A percentile compares a stretch with the other conserved stretches of the same genome.
Conservation (phyloP, 1,284 basidiomycete genomes). For the Wallemia mellicola region DNA sequence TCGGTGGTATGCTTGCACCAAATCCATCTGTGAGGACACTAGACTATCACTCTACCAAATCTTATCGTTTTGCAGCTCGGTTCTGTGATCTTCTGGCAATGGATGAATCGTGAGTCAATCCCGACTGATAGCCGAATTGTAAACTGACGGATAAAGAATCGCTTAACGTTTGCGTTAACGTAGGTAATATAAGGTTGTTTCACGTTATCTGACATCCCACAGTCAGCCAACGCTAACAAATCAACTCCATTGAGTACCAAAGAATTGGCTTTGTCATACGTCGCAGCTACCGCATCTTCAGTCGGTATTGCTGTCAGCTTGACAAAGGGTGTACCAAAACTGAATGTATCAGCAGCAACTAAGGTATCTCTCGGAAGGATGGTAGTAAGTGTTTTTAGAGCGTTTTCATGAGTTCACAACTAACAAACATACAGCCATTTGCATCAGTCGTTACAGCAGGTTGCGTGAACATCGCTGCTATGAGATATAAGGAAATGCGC, state of each 20-base stretch:
- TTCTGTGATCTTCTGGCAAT: constrained; percentile 23
- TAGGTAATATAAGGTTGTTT: constrained; percentile 1
- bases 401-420: constrained; percentile 2
- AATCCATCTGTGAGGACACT: constrained; percentile 12
- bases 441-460: constrained; percentile 21
- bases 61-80: constrained; percentile 7
- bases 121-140: background rate
- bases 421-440: constrained; percentile 20
- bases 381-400: background rate
- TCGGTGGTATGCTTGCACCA: constrained; percentile 20
- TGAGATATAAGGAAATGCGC: constrained; percentile 8
- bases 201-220: background rate
- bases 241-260: constrained; percentile 18
- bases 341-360: constrained; percentile 11
- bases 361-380: constrained; percentile 13
- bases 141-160: background rate
- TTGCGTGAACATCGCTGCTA: constrained; percentile 22
- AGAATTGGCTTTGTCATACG: constrained; percentile 20
- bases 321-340: constrained; percentile 18
- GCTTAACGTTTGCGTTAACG: constrained; percentile 11
- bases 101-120: constrained; percentile 20
- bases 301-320: constrained; percentile 22
- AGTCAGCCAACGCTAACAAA: constrained; percentile 19
- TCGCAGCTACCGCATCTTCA: constrained; percentile 20
- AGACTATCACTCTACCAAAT: background rate